Base-by-base conservation (phyloP, 2,329 filamentous ascomycete genomes). In the Aureobasidium musti region DNA sequence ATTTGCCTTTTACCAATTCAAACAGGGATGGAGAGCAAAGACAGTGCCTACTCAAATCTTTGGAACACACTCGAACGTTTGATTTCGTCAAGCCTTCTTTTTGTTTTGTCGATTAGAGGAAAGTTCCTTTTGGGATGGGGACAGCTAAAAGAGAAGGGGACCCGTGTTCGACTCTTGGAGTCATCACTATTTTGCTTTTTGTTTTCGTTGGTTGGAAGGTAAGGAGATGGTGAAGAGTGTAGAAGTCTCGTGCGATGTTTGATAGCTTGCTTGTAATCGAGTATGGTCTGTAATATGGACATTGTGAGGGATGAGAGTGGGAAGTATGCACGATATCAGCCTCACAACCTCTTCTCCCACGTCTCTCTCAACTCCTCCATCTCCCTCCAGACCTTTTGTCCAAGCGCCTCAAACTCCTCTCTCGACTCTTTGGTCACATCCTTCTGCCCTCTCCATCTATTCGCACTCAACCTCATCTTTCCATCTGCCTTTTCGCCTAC, bases 341-440 rank as follows among this genome's bases (percentile, higher is more conserved):
- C 59, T 23, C 75, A 75, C 39, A 82, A 71, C 66, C 76, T 77
- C 49, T 70, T 70, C 70, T 83, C 81, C 74, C 76, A 78, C 43
- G 71, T 69, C 47, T 67, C 59, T 53, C 75, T 73, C 70, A 78
- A 68, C 68, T 68, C 71, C 71, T 78, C 76, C 75, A 77, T 74
- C 65, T 75, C 72, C 70, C 61, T 73, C 75, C 77, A 73, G 81
- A 75, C 71, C 79, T 76, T n/a, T 71, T 78, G 75, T 86, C 88
- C 92, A 88, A 92, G 72, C 30, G 74, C 75, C 71, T 92, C 82
- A 79, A 96, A 76, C 70, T 80, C 81, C 81, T 95, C 91, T 83
- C 95, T 89, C 77, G 86, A 82, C 68, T 81, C 84, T 80, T 39
- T 81, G 0, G 87, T 92, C 54, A 88, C 78, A 63, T 89, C 82